Base-by-base conservation (phyloP, 2,329 filamentous ascomycete genomes). In the Cladosporium sp. region DNA sequence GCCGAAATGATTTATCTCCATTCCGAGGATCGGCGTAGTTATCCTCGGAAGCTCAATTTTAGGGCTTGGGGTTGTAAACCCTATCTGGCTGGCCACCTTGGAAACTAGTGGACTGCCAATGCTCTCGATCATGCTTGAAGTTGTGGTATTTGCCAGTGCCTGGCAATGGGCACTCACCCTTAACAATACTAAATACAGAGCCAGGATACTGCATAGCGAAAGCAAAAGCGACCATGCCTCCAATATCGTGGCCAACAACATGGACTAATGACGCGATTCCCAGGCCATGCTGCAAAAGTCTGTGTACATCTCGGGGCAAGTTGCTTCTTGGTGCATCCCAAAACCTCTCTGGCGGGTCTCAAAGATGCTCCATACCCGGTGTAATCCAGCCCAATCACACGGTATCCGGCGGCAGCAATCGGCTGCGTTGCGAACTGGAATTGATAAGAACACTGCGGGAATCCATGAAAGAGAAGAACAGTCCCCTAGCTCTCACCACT, bases 201-300 rank as follows among this genome's bases (percentile, higher is more conserved):
- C 64, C 55, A 0, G 71, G 61, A 38, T 68, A 69, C 1, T 62
- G 64, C 1, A 62, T 56, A 4, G 67, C 71, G 51, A 72, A 72
- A 4, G 70, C 67, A 51, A 70, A 69, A 0, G 70, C 69, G 20
- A 76, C 67, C 71, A 75, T 75, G 36, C 71, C 72, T 13, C 72
- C 71, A 16, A 76, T 75, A 49, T 76, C 73, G 46, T 77, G 71
- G 8, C 73, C 72, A 0, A 76, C 66, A 3, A 75, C 56, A 50
- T 75, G 70, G 3, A 72, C 60, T 30, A 12, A 12, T 7, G 27
- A 30, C 27, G 7, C 12, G 7, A 30, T 30, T 30, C n/a, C 27
- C 12, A 30, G 27, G 7, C 27, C 27, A 12, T 30, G 7, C 27
- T 30, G 7, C 27, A 30, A 12, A 12, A 30, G 12, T 7, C 27